These are phyloP conservation scores for Globisporangium camurandrum DNA, from an alignment of 352 stramenopile species.

Conservation along the genomic window DNA sequence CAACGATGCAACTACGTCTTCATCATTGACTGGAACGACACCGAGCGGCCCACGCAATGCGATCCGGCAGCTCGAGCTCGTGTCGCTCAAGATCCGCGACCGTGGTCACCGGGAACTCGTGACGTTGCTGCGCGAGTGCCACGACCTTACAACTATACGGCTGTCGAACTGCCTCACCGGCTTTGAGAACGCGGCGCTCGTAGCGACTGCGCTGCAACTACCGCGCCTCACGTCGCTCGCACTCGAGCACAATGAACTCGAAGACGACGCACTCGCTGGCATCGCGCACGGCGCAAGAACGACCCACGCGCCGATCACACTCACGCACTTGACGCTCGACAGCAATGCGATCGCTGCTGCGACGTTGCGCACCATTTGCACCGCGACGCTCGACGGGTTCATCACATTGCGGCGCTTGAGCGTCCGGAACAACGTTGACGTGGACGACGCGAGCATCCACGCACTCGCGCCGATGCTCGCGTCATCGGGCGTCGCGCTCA, in stretches of 20 bases:
- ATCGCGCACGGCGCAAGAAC: too few relatives aligned
- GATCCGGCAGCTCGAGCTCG: constrained; percentile 45
- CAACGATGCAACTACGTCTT: not conserved
- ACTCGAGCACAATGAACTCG: constrained; percentile 73
- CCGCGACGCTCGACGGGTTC: constrained; percentile 35
- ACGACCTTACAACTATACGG: constrained; percentile 32
- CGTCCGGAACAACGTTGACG: constrained; percentile 55
- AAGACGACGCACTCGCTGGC: constrained; percentile 49
- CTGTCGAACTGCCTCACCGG: constrained; percentile 54
- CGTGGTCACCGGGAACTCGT: constrained; percentile 42
- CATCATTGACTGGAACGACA: too few relatives aligned
- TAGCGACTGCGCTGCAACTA: constrained; percentile 29
- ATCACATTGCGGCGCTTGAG: constrained; percentile 48
- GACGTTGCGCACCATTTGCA: constrained; percentile 38
- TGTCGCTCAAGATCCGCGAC: constrained; percentile 56
- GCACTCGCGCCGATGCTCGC: constrained; percentile 59
- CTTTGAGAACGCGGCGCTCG: constrained; percentile 43
- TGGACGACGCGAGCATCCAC: constrained; percentile 54
- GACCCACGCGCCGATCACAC: constrained; percentile 15
- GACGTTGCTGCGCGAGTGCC: constrained; percentile 21
- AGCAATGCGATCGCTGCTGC: constrained; percentile 49
- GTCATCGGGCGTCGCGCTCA: constrained; percentile 23
- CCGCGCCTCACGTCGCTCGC: constrained; percentile 37
- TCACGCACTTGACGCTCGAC: constrained; percentile 42
- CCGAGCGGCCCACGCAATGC: not conserved